Percentiles rank a stretch among this genome's conserved stretches.
These are phyloP conservation scores for Gymnopus androsaceus DNA, from an alignment of 1,284 basidiomycete genomes.

Conservation along the genomic window DNA sequence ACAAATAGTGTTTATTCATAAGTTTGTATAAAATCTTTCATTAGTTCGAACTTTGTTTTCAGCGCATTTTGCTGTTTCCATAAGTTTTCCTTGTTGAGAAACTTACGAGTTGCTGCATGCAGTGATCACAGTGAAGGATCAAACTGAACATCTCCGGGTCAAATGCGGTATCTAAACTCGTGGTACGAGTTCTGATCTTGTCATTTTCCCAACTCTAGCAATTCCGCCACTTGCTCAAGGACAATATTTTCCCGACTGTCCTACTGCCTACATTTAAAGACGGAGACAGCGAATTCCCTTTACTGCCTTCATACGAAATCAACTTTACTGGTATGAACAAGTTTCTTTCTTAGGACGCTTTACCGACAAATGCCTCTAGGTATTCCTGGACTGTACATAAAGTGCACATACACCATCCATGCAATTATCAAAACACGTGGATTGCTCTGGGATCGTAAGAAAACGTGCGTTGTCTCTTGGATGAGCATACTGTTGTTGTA, in stretches of 20 bases:
- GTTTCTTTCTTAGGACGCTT: not conserved
- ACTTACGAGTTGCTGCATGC: too few species aligned
- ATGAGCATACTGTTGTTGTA: not conserved
- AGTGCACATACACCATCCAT: slow-evolving; percentile 10
- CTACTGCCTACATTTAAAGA: slow-evolving; percentile 15
- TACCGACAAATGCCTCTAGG: not conserved
- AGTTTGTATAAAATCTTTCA: too few species aligned
- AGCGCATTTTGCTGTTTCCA: too few species aligned
- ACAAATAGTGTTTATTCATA: too few species aligned
- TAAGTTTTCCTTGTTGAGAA: too few species aligned
- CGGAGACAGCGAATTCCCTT: slow-evolving; percentile 2
- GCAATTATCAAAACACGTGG: slow-evolving; percentile 8
- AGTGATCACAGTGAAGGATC: slow-evolving; percentile 13
- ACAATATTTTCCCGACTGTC: slow-evolving; percentile 11
- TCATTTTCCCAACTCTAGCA: not conserved
- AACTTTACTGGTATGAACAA: slow-evolving; percentile 5
- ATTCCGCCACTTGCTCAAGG: not conserved
- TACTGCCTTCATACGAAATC: slow-evolving; percentile 16
- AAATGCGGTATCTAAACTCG: slow-evolving; percentile 9
- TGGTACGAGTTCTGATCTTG: slow-evolving; percentile 9
- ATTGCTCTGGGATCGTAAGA: slow-evolving; percentile 9
- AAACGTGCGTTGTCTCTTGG: slow-evolving; percentile 6
- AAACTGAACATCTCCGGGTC: slow-evolving; percentile 10
- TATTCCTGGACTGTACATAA: slow-evolving; percentile 11
- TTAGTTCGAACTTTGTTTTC: too few species aligned